Conservation (phyloP, 2,329 filamentous ascomycete species). For the Thelonectria olida region DNA sequence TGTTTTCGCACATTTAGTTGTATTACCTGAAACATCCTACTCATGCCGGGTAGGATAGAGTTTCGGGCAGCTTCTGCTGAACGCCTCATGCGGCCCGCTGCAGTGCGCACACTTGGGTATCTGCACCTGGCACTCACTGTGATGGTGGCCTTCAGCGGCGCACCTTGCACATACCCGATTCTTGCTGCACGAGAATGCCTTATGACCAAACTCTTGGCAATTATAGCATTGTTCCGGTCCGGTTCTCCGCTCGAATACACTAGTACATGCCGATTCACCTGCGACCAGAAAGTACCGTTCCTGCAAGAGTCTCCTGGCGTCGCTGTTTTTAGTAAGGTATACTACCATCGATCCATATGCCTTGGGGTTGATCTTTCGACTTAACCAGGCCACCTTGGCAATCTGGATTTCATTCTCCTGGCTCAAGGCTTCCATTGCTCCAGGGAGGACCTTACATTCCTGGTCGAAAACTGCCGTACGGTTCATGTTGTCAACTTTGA, state of each 20-base stretch:
- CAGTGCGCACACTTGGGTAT: background rate
- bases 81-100: conserved; percentile 7
- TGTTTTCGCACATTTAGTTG: conserved; percentile 10
- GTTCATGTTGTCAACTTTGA: too few relatives aligned
- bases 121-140: background rate
- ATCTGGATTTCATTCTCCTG: conserved; percentile 35
- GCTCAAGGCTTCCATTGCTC: conserved; percentile 28
- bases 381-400: conserved; percentile 28
- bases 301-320: too few relatives aligned
- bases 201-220: conserved; percentile 12
- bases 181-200: conserved; percentile 18
- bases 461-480: conserved; percentile 30
- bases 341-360: too few relatives aligned
- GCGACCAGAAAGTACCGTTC: too few relatives aligned
- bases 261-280: too few relatives aligned
- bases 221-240: conserved; percentile 14
- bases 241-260: background rate
- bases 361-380: too few relatives aligned
- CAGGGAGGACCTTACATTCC: conserved; percentile 23
- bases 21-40: background rate
- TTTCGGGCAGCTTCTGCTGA: conserved; percentile 11
- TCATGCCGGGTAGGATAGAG: background rate
- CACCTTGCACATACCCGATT: conserved; percentile 14
- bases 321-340: too few relatives aligned
- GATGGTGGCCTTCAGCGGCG: background rate